Conservation (phyloP, 2,329 filamentous ascomycete genomes). For the Myriangium duriaei region DNA sequence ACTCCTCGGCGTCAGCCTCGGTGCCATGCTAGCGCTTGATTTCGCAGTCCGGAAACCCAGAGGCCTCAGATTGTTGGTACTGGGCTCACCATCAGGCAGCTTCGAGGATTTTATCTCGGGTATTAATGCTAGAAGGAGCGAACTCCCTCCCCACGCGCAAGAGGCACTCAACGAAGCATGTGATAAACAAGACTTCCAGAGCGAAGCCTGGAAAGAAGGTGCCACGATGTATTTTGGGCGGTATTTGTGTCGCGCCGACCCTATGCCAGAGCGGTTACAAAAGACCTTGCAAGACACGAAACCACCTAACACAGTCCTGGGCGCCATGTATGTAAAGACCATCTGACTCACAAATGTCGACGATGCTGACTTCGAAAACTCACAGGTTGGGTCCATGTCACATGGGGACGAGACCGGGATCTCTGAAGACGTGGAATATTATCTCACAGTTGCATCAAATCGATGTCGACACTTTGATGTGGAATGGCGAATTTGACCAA, state of each 20-base stretch:
- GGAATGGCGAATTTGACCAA: not conserved
- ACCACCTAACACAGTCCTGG: not conserved
- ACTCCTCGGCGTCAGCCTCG: constrained; percentile 36
- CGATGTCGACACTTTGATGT: not conserved
- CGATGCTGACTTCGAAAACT: not conserved
- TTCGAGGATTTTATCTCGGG: not conserved
- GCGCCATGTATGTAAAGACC: not conserved
- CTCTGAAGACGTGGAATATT: not conserved
- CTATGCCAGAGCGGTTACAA: not conserved
- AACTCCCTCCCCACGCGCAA: not conserved
- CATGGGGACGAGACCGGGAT: not conserved
- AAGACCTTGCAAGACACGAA: not conserved
- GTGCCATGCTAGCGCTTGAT: constrained; percentile 33
- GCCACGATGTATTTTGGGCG: not conserved
- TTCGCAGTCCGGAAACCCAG: constrained; percentile 23
- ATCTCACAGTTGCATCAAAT: not conserved
- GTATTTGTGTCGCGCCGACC: not conserved
- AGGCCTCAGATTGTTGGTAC: constrained; percentile 23
- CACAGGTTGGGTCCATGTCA: not conserved
- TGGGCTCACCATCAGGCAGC: not conserved
- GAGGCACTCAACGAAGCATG: not conserved
- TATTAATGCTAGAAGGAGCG: not conserved
- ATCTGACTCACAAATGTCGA: not conserved
- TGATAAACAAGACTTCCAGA: not conserved
- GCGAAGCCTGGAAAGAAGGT: not conserved